Conservation (phyloP, 495 filamentous ascomycete genomes). For the Annulohypoxylon nitens region DNA sequence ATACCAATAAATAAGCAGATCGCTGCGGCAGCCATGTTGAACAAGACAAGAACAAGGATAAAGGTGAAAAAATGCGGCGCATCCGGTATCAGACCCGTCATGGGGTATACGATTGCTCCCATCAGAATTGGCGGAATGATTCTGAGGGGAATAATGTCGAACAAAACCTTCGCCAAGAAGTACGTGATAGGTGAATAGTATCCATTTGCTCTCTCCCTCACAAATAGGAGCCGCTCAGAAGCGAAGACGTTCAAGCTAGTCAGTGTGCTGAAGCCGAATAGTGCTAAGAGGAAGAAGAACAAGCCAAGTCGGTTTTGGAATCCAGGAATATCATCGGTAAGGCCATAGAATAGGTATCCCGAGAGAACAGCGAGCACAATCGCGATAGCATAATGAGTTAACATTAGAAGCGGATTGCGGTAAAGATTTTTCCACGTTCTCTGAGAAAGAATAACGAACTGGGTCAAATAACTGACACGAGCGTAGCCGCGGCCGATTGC, state of each 20-base stretch:
- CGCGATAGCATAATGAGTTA: slow-evolving; percentile 98
- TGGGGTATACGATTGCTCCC: slow-evolving; percentile 97
- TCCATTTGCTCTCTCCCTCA: slow-evolving; percentile 94
- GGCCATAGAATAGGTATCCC: slow-evolving; percentile 94
- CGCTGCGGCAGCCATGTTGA: slow-evolving; percentile 92
- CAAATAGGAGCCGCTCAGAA: slow-evolving; percentile 89
- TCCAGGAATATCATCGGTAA: slow-evolving; percentile 94
- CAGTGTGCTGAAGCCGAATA: slow-evolving; percentile 97
- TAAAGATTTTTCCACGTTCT: slow-evolving; percentile 98
- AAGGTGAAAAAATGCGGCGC: slow-evolving; percentile 90
- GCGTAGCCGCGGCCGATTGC: slow-evolving; percentile 82
- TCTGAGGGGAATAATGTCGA: slow-evolving; percentile 93
- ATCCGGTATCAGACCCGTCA: slow-evolving; percentile 92
- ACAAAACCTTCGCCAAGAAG: slow-evolving; percentile 91
- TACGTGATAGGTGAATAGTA: slow-evolving; percentile 99
- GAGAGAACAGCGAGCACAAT: slow-evolving; percentile 94
- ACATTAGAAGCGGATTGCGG: slow-evolving; percentile 97
- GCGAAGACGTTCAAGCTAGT: slow-evolving; percentile 95
- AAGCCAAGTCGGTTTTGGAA: slow-evolving; percentile 99
- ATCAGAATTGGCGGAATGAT: slow-evolving; percentile 97
- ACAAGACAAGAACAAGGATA: slow-evolving; percentile 90
- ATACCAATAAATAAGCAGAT: slow-evolving; percentile 98
- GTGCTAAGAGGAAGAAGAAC: slow-evolving; percentile 96
- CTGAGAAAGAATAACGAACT: slow-evolving; percentile 89
- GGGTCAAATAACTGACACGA: slow-evolving; percentile 79